Conservation (phyloP, 352 stramenopile genomes). For the Halophytophthora batemanensis region DNA sequence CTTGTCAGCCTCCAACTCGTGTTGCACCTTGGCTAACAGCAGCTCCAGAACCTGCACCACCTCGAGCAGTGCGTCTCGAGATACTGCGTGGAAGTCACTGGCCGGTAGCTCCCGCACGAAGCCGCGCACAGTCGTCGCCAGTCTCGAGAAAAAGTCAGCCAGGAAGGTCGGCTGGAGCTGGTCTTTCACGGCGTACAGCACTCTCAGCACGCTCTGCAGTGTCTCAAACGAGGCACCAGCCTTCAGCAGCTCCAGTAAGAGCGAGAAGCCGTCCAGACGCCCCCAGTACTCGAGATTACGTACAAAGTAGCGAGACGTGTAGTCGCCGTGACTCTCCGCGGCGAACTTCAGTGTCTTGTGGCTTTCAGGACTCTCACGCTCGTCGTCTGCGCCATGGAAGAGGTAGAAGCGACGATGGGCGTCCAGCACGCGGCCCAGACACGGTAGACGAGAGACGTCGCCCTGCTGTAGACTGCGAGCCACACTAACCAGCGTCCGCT, state of each 20-base stretch:
- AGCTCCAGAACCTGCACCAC: constrained; percentile 60
- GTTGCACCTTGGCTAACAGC: constrained; percentile 33
- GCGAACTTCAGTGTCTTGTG: constrained; percentile 7
- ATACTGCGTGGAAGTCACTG: constrained; percentile 30
- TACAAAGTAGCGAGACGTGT: constrained; percentile 38
- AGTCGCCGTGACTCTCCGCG: background rate
- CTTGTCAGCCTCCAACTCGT: constrained; percentile 12
- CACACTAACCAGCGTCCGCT: constrained; percentile 35
- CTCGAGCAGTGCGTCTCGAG: constrained; percentile 53
- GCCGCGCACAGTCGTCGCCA: constrained; percentile 25
- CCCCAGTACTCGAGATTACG: constrained; percentile 58
- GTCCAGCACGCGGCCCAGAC: constrained; percentile 55
- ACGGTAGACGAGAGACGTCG: constrained; percentile 38
- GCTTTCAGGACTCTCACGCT: constrained; percentile 2
- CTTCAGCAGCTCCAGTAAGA: constrained; percentile 40
- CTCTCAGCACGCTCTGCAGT: constrained; percentile 48
- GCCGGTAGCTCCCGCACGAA: constrained; percentile 27
- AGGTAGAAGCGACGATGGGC: constrained; percentile 59
- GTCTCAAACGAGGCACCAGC: constrained; percentile 37
- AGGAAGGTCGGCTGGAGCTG: constrained; percentile 45
- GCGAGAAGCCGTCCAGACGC: constrained; percentile 45
- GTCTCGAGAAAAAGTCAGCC: constrained; percentile 26
- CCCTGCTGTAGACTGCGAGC: constrained; percentile 28
- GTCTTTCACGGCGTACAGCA: constrained; percentile 63
- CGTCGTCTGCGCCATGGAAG: constrained; percentile 13